A percentile compares a stretch with the other conserved stretches of the same genome.
These are phyloP conservation scores for Golubevia sp. DNA, from an alignment of 1,284 basidiomycete species.

Conservation along the genomic window DNA sequence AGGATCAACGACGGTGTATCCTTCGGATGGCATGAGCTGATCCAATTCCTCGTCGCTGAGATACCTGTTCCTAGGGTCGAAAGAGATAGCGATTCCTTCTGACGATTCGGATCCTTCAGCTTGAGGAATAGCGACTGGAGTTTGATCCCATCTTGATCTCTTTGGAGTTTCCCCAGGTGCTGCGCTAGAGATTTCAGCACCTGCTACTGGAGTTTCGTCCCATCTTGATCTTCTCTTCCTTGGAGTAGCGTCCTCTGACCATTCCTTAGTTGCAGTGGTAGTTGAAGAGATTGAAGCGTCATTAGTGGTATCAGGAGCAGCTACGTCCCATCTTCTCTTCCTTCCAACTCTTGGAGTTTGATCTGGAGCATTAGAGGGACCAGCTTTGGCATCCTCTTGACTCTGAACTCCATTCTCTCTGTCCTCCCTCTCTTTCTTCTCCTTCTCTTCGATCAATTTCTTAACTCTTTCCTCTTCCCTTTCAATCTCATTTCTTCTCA, in stretches of 20 bases:
- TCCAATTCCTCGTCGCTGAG: conserved; percentile 56
- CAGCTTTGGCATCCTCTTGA: conserved; percentile 3
- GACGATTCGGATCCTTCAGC: not conserved
- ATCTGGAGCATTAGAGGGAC: conserved; percentile 13
- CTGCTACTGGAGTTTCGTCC: conserved; percentile 47
- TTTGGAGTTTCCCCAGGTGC: conserved; percentile 16
- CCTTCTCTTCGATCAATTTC: conserved; percentile 37
- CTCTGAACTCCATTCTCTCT: conserved; percentile 14
- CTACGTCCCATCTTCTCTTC: conserved; percentile 57
- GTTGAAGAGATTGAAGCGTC: conserved; percentile 11
- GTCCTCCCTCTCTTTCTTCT: conserved; percentile 28
- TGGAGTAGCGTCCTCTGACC: conserved; percentile 17
- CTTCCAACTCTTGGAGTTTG: conserved; percentile 34
- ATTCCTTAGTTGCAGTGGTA: conserved; percentile 3
- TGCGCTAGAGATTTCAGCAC: not conserved
- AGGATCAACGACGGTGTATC: conserved; percentile 52
- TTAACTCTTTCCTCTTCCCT: conserved; percentile 51
- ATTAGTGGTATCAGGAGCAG: conserved; percentile 11
- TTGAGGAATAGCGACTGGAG: conserved; percentile 25
- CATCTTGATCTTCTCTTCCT: conserved; percentile 50
- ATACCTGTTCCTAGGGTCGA: conserved; percentile 37
- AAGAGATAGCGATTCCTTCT: not conserved
- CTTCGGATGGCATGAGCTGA: conserved; percentile 47
- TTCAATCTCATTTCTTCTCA: conserved; percentile 56
- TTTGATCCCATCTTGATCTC: conserved; percentile 56